Base-by-base conservation (phyloP, 225 moss, liverwort and hornwort genomes). In the Sphagnum contortum region DNA sequence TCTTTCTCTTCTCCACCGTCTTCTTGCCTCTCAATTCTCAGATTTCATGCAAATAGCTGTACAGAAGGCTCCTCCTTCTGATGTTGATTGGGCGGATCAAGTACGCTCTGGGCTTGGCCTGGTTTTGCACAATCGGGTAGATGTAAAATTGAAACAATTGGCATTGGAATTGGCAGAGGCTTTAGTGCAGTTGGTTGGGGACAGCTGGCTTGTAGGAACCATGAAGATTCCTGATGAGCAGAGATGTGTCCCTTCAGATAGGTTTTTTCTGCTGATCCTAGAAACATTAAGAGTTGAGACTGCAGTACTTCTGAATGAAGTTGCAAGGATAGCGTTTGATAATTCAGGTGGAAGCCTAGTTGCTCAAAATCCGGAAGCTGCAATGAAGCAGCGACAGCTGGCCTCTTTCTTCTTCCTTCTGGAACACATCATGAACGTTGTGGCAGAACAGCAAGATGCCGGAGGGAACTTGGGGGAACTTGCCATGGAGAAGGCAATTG, bases 211-310 rank as follows among this genome's bases (percentile, higher is more conserved):
- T 29, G 52, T 86, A 64, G 98, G 93, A 46, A 70, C 79, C 29
- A 87, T 98, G 85, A 60, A 77, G 62, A 78, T 98, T 48, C 93
- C 96, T 57, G 79, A 76, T 64, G 79, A 83, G 72, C 77, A 73
- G 66, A 83, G 76, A 59, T 74, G 72, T 67, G 80, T 82, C 66
- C 89, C 87, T 52, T 62, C 73, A 68, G 86, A 89, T 70, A 94
- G 94, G 82, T 93, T 98, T 74, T 93, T 98, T 65, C 68, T 91
- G 66, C 80, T 98, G 73, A 77, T 98, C 65, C 82, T 93, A 61
- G 93, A 91, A 79, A 87, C 91, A 9, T 70, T 93, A 75, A 86
- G 93, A 66, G 87, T 91, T 76, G 98, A 98, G 77, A 91, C 79
- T 60, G 85, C 93, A 52, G 93, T 93, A 9, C 70, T 93, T 47